phyloP scores from a whole-genome alignment of 345 rosid genomes.

The Syzygium aromaticum region DNA sequence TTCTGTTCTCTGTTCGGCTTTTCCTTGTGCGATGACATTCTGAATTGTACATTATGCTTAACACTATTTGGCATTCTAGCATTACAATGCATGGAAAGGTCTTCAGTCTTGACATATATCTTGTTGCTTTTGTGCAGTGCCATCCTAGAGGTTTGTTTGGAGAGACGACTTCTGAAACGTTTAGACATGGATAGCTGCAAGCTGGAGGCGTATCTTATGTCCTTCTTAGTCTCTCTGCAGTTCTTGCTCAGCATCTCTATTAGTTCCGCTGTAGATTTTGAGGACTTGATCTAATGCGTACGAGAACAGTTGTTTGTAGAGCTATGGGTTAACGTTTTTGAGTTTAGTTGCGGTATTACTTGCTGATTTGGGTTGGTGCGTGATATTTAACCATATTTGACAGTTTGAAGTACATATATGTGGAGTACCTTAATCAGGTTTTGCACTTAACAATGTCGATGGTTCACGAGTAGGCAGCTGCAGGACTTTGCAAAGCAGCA shows the following conservation, averaged over 20 bases:
- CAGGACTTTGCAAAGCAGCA: neutral
- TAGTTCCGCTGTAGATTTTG: neutral
- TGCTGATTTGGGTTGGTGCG: neutral
- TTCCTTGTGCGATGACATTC: neutral
- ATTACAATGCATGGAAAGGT: neutral
- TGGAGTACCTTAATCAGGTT: neutral
- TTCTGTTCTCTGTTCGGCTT: neutral
- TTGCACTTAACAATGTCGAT: neutral
- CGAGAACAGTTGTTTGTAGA: neutral
- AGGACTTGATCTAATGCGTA: neutral
- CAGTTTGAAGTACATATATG: neutral
- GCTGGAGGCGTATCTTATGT: neutral
- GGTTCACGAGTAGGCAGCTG: neutral
- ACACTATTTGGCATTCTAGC: neutral
- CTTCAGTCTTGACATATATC: neutral
- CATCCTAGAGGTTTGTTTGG: slow-evolving; percentile 2
- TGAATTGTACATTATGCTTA: neutral
- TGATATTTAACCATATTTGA: neutral
- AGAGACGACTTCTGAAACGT: slow-evolving; percentile 8
- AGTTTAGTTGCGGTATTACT: neutral
- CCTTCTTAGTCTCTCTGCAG: neutral
- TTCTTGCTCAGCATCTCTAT: neutral
- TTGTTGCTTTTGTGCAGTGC: slow-evolving; percentile 9
- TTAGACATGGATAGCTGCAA: neutral
- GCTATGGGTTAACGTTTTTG: neutral